phyloP scores from a whole-genome alignment of 129 eudicot species.

The Sambucus nigra region DNA sequence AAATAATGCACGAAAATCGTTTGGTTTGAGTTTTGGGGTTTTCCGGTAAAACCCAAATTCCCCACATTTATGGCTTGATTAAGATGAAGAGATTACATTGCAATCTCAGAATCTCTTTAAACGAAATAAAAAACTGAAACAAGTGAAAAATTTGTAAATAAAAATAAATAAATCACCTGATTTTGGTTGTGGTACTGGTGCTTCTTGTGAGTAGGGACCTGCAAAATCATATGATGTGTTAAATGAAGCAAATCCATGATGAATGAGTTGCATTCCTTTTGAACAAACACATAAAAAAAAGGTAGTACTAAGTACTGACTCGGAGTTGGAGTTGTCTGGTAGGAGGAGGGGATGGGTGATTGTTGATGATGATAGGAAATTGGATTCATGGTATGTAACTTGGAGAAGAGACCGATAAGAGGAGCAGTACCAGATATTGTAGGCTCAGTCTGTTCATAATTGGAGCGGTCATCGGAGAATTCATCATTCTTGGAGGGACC shows the following conservation, averaged over 20 bases:
- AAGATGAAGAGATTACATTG: no score
- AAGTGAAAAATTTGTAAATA: no score
- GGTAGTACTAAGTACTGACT: slow-evolving; percentile 20
- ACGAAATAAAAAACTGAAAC: no score
- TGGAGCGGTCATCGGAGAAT: slow-evolving; percentile 59
- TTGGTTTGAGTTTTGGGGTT: no score
- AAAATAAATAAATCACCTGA: slow-evolving; percentile 24
- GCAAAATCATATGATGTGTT: slow-evolving; percentile 6
- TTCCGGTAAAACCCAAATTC: no score
- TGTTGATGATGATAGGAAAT: slow-evolving; percentile 15
- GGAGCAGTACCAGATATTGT: slow-evolving; percentile 83
- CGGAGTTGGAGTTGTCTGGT: slow-evolving; percentile 15
- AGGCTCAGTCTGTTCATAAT: slow-evolving; percentile 85
- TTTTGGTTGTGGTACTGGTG: slow-evolving; percentile 18
- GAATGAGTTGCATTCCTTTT: background rate
- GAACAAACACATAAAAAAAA: no score
- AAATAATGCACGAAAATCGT: no score
- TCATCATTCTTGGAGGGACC: slow-evolving; percentile 72
- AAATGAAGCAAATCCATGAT: background rate
- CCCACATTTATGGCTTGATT: no score
- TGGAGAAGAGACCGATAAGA: slow-evolving; percentile 76
- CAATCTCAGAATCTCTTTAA: no score
- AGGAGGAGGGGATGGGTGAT: slow-evolving; percentile 28
- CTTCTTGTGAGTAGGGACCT: slow-evolving; percentile 21
- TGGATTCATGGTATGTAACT: slow-evolving; percentile 34